Base-by-base conservation (phyloP, 2,329 filamentous ascomycete genomes). In the Phialophora macrospora region DNA sequence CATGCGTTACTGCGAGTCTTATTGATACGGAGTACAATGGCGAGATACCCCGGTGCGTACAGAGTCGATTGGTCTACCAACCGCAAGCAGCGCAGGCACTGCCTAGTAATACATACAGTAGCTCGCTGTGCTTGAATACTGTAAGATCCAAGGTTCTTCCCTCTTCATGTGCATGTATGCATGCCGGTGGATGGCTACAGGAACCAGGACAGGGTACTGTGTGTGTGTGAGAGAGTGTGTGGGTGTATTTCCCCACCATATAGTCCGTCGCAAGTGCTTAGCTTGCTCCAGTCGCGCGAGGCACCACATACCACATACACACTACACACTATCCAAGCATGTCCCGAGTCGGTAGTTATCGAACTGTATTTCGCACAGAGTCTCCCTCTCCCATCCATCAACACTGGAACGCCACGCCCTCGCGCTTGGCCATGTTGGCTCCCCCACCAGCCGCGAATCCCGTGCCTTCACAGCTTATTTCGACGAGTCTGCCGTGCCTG, bases 361-460 rank as follows among this genome's bases (percentile, higher is more conserved):
- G 28, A 7, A 30, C 7, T 30, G 6, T 30, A 30, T 30, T n/a
- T n/a, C n/a, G n/a, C n/a, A n/a, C n/a, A n/a, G n/a, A n/a, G n/a
- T n/a, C n/a, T n/a, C n/a, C n/a, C n/a, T n/a, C n/a, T n/a, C n/a
- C n/a, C 24, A 20, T n/a, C 46, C n/a, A 49, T 59, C 41, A 48
- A 30, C 91, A 94, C 75, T 96, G 91, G 77, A 97, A 97, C 0
- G 89, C 89, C 20, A 96, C 87, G 0, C 90, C 90, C 3, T 85
- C 80, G 76, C 89, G 95, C 78, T 90, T 90, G 17, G 96, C 92
- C 72, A 91, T 86, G 74, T 90, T 96, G 59, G 86, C 85, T 2
- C 95, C 94, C n/a, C 90, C 89, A 4, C 92, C 90, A 4, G 94
- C 90, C 4, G 94, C 93, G 77, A 97, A 98, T 0, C 94, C 94